These are phyloP conservation scores for Alternaria tenuissima DNA, from an alignment of 2,329 filamentous ascomycete genomes.

Conservation along the genomic window DNA sequence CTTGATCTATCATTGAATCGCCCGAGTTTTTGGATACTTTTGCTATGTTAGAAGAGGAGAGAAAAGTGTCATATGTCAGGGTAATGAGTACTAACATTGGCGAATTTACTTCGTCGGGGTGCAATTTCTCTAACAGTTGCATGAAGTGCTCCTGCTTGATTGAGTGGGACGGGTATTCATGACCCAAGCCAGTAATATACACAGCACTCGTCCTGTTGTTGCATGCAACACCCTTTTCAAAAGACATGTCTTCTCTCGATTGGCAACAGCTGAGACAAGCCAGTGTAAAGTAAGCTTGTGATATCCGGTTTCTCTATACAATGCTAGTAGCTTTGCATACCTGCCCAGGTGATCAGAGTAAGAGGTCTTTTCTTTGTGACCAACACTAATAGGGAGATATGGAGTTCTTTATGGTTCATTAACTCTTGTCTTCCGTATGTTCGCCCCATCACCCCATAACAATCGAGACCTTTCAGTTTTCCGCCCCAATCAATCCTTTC, in stretches of 20 bases:
- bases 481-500: not conserved
- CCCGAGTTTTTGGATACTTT: conserved; percentile 27
- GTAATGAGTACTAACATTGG: conserved; percentile 16
- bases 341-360: not conserved
- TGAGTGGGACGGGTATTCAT: conserved; percentile 26
- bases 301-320: not conserved
- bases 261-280: not conserved
- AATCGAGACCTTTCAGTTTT: not conserved
- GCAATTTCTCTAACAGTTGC: conserved; percentile 15
- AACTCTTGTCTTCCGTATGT: not conserved
- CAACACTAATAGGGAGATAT: not conserved
- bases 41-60: not conserved
- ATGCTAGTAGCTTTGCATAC: not conserved
- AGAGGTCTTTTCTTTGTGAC: not conserved
- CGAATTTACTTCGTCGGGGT: conserved; percentile 17
- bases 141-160: conserved; percentile 23
- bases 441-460: not conserved
- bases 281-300: not conserved
- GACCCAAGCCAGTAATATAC: conserved; percentile 30
- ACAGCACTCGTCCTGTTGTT: conserved; percentile 2
- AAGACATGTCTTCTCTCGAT: not conserved
- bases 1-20: conserved; percentile 24
- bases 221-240: conserved; percentile 1
- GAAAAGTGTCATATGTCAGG: not conserved
- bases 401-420: not conserved